A percentile compares a stretch with the other conserved stretches of the same genome.
phyloP scores from a whole-genome alignment of 78 protist genomes.

The Tieghemostelium lacteum region DNA sequence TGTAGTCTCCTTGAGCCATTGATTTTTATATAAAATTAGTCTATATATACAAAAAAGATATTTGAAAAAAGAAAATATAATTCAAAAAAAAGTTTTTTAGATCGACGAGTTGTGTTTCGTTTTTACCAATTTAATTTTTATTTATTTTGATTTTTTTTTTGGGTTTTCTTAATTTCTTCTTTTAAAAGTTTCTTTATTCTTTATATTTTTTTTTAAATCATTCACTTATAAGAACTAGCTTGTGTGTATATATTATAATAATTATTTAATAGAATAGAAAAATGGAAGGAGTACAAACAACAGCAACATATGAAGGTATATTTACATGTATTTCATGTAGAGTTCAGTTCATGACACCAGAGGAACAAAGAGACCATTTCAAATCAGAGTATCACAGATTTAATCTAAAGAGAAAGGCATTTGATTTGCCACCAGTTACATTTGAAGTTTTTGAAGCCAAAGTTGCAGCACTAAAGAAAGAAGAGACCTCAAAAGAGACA shows the following conservation, averaged over 20 bases:
- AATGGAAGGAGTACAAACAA: too few relatives aligned
- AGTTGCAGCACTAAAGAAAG: slow-evolving; percentile 49
- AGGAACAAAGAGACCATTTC: slow-evolving; percentile 86
- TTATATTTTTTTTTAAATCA: too few relatives aligned
- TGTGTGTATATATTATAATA: too few relatives aligned
- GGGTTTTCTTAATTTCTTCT: too few relatives aligned
- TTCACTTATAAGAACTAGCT: too few relatives aligned
- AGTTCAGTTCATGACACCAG: slow-evolving; percentile 48
- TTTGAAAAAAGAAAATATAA: too few relatives aligned
- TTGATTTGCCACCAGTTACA: slow-evolving; percentile 81
- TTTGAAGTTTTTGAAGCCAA: slow-evolving; percentile 56
- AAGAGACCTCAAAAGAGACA: background rate
- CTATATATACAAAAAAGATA: background rate
- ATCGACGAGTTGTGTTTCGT: background rate
- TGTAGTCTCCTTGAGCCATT: slow-evolving; percentile 90
- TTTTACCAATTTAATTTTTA: too few relatives aligned
- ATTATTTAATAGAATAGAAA: too few relatives aligned
- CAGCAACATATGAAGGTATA: background rate
- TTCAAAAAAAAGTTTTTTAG: too few relatives aligned
- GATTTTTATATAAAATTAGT: slow-evolving; percentile 3
- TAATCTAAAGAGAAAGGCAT: slow-evolving; percentile 91
- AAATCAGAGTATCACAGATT: slow-evolving; percentile 88
- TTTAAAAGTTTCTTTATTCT: too few relatives aligned
- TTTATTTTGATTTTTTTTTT: too few relatives aligned
- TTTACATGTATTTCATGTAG: slow-evolving; percentile 87